Evolutionary conservation across 1,139 yeast species (phyloP).

Genomic region (Lodderomyces beijingensis): DNA sequence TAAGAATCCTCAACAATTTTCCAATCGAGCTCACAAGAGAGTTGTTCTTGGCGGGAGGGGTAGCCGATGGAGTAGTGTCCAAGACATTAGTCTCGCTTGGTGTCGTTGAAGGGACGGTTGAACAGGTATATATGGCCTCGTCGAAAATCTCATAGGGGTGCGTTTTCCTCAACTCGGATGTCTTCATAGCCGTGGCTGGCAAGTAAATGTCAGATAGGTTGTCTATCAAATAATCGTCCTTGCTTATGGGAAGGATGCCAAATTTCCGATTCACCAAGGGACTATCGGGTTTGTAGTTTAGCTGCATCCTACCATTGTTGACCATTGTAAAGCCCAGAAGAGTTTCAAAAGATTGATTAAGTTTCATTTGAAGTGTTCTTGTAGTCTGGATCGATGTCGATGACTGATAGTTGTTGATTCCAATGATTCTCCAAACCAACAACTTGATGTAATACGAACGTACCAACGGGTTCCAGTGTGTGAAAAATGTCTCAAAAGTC

Average conservation of each 20-base stretch:
- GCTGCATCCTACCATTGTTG: slow-evolving; percentile 10
- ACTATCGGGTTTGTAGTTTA: slow-evolving; percentile 38
- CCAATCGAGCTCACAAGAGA: slow-evolving; percentile 38
- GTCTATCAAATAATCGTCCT: slow-evolving; percentile 20
- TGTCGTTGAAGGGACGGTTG: slow-evolving; percentile 20
- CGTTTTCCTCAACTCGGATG: slow-evolving; percentile 39
- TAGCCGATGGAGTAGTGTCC: neutral
- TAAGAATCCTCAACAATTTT: slow-evolving; percentile 32
- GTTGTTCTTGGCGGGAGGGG: neutral
- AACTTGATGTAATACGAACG: slow-evolving; percentile 66
- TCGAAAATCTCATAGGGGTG: slow-evolving; percentile 75
- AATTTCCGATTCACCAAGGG: slow-evolving; percentile 52
- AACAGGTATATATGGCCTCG: slow-evolving; percentile 65
- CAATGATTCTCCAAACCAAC: slow-evolving; percentile 63
- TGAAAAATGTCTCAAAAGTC: slow-evolving; percentile 54
- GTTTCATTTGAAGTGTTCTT: slow-evolving; percentile 25
- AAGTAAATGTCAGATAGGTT: slow-evolving; percentile 5
- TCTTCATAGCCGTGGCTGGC: slow-evolving; percentile 11
- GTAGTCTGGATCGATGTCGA: slow-evolving; percentile 32
- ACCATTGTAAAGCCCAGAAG: slow-evolving; percentile 16
- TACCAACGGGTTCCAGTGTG: slow-evolving; percentile 78
- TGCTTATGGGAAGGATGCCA: slow-evolving; percentile 36
- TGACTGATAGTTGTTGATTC: slow-evolving; percentile 41
- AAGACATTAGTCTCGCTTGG: slow-evolving; percentile 12
- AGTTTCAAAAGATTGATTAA: slow-evolving; percentile 20